Percentiles rank a stretch among this genome's conserved stretches.
phyloP scores from a whole-genome alignment of 2,329 filamentous ascomycete genomes.

The Cercospora zeina region DNA sequence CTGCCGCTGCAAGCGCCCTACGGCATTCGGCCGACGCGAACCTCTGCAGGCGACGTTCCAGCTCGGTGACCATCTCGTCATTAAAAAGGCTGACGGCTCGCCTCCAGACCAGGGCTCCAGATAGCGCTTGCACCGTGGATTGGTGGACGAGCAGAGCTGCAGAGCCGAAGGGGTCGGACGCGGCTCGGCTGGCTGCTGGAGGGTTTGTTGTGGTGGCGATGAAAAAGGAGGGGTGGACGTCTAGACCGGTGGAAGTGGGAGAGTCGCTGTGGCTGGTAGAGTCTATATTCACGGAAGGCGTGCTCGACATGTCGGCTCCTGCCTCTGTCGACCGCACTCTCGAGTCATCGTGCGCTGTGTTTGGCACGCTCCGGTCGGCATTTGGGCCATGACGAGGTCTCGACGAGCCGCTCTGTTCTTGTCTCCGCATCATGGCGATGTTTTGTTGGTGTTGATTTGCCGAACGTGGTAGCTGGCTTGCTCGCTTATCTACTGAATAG shows the following conservation, averaged over 20 bases:
- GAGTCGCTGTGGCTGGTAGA: neutral
- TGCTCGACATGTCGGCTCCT: neutral
- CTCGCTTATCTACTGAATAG: neutral
- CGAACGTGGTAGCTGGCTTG: neutral
- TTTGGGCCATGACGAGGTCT: neutral
- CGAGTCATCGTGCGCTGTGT: neutral
- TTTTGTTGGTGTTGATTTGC: neutral
- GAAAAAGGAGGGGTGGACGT: neutral
- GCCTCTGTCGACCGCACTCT: neutral
- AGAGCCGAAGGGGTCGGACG: slow-evolving; percentile 4
- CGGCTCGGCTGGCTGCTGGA: neutral
- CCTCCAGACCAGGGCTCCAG: neutral
- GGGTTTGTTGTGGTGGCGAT: neutral
- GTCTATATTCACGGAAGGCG: neutral
- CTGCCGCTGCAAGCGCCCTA: neutral
- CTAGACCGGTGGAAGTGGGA: neutral
- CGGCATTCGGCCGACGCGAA: neutral
- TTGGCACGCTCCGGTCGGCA: neutral
- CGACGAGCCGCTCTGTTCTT: neutral
- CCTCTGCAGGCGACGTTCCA: neutral
- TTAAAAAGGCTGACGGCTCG: neutral
- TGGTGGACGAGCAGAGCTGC: neutral
- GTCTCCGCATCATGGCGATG: neutral
- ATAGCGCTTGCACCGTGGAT: neutral
- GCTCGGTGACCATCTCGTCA: neutral